Evolutionary conservation across 192 early-diverging fungal genomes (phyloP).

Genomic region (Mortierella hygrophila): DNA sequence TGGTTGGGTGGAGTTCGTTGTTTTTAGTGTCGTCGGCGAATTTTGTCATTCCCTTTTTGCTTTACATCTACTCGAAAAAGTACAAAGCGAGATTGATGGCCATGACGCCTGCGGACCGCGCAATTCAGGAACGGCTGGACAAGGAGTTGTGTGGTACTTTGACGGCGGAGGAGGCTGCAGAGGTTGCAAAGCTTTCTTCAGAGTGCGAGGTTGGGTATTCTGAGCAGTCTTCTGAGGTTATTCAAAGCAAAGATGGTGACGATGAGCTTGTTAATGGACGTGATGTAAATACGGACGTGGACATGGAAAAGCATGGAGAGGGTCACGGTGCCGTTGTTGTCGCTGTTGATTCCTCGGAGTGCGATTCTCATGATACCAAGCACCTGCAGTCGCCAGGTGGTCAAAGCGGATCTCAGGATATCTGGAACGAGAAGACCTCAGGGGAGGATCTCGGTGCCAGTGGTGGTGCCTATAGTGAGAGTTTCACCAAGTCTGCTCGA

Average conservation of each 20-base stretch:
- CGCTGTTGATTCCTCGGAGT: background rate
- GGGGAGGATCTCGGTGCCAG: background rate
- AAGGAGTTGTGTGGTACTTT: background rate
- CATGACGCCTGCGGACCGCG: conserved; percentile 5
- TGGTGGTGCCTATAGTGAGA: background rate
- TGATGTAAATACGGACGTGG: background rate
- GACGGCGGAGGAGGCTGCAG: background rate
- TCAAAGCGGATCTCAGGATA: background rate
- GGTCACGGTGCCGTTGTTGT: background rate
- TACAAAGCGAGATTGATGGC: conserved; percentile 36
- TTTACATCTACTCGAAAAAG: conserved; percentile 70
- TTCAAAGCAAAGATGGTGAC: background rate
- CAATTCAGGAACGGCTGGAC: background rate
- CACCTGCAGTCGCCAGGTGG: background rate
- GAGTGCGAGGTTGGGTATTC: background rate
- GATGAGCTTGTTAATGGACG: background rate
- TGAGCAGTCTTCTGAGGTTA: background rate
- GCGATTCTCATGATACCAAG: too few species aligned
- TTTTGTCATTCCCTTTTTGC: conserved; percentile 73
- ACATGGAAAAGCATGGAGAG: background rate
- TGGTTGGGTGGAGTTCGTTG: conserved; percentile 71
- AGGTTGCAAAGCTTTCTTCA: background rate
- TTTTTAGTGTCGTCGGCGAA: conserved; percentile 76
- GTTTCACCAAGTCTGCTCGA: background rate
- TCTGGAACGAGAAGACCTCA: background rate